Percentiles rank a stretch among this genome's conserved stretches.
phyloP scores from a whole-genome alignment of 1,139 yeast genomes.

The Candida dubliniensis region DNA sequence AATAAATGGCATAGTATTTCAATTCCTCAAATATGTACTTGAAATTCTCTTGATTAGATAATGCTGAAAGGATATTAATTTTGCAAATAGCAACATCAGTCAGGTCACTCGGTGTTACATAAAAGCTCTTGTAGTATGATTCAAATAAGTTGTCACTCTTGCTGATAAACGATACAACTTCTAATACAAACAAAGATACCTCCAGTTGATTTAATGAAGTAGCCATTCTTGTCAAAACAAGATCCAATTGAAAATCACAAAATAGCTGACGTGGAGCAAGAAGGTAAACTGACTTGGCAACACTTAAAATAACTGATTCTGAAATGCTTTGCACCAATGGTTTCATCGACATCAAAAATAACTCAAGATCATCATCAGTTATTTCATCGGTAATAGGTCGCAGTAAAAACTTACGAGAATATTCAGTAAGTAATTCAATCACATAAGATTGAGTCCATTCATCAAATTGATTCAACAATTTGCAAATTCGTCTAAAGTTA shows the following conservation, averaged over 20 bases:
- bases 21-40: constrained; percentile 62
- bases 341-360: constrained; percentile 50
- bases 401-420: constrained; percentile 60
- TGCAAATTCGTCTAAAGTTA: constrained; percentile 62
- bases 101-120: constrained; percentile 59
- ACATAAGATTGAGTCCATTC: constrained; percentile 71
- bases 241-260: constrained; percentile 48
- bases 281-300: constrained; percentile 53
- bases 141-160: constrained; percentile 45
- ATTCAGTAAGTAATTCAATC: constrained; percentile 65
- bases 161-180: constrained; percentile 40
- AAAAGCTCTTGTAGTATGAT: constrained; percentile 53
- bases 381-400: constrained; percentile 48
- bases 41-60: constrained; percentile 56
- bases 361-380: constrained; percentile 56
- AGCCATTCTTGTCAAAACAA: constrained; percentile 47
- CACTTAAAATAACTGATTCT: constrained; percentile 63
- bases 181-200: constrained; percentile 35
- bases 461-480: constrained; percentile 56
- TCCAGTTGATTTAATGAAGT: constrained; percentile 28
- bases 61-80: constrained; percentile 59
- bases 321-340: constrained; percentile 51
- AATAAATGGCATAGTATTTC: constrained; percentile 57
- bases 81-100: constrained; percentile 51
- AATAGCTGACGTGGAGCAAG: constrained; percentile 55